Evolutionary conservation across 2,329 filamentous ascomycete species (phyloP), one percentile per base, ranked within the genome.

Genomic region (Herpotrichia juniperi): DNA sequence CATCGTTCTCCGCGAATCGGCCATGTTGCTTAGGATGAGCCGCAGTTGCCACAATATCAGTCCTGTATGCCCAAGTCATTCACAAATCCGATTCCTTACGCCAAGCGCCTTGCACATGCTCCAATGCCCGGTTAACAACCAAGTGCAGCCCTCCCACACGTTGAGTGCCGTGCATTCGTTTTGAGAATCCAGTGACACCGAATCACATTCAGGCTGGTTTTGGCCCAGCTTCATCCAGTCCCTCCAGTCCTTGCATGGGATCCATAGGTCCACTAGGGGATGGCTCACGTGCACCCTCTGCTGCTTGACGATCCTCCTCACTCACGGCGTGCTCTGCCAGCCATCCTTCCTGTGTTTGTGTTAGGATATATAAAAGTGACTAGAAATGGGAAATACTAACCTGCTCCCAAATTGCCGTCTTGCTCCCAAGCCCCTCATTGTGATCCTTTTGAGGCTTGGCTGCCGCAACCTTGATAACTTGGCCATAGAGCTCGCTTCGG

Each of bases 331-430:
- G 85, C 71, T 96, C 89, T 37, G 92, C 90, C 67, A 97, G 78
- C 86, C 94, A 99, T 34, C 90, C 90, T 79, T 99, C 96, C 93
- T 97, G 63, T 21, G 26, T 4, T 8, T 21, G 10, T 16, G 31
- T 69, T 54, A 69, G 62, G 6, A 48, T n/a, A 52, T 37, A 40
- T 16, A 26, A 44, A 22, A 4, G 31, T 24, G 11, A 28, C 22
- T n/a, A 37, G n/a, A 35, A 35, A 9, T 32, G 26, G 25, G 47
- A 21, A 8, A 22, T 26, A 74, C 83, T 45, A 76, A 96, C 94
- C 87, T 97, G 93, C 74, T 97, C 91, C 96, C 94, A 99, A 42
- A 99, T 82, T 25, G 94, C 96, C 39, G 89, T 96, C 76, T 92
- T 96, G 78, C 91, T 96, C 21, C 93, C 93, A 39, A 99, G 74